These are phyloP conservation scores for Spergularia marina DNA, from an alignment of 148 eudicot species.

Conservation along the genomic window DNA sequence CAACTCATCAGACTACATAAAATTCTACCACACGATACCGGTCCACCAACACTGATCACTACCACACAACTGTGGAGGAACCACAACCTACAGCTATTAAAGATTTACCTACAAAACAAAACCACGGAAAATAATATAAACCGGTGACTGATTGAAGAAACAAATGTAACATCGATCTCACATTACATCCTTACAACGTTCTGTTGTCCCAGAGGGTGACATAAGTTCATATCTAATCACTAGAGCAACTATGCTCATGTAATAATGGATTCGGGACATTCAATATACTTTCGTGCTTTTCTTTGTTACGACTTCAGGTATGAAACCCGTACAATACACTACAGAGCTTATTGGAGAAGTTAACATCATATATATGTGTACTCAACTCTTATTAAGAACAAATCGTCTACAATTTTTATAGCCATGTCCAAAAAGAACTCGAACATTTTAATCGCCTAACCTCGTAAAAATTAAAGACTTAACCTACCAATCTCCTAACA, in stretches of 20 bases:
- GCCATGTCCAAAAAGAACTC: background rate
- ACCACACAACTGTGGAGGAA: background rate
- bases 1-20: background rate
- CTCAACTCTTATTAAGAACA: background rate
- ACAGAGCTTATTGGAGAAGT: background rate
- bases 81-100: background rate
- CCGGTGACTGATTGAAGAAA: background rate
- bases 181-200: no score
- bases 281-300: background rate
- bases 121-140: background rate
- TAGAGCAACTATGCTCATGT: background rate
- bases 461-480: background rate
- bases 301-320: background rate
- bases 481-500: background rate
- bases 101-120: constrained; percentile 2
- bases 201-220: background rate
- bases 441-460: background rate
- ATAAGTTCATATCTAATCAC: background rate
- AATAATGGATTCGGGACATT: no score
- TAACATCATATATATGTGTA: background rate
- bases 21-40: background rate
- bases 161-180: background rate
- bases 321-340: no score
- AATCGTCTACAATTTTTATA: background rate
- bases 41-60: no score